Base-by-base conservation (phyloP, 495 filamentous ascomycete species). In the Lasiosphaeria hispida region DNA sequence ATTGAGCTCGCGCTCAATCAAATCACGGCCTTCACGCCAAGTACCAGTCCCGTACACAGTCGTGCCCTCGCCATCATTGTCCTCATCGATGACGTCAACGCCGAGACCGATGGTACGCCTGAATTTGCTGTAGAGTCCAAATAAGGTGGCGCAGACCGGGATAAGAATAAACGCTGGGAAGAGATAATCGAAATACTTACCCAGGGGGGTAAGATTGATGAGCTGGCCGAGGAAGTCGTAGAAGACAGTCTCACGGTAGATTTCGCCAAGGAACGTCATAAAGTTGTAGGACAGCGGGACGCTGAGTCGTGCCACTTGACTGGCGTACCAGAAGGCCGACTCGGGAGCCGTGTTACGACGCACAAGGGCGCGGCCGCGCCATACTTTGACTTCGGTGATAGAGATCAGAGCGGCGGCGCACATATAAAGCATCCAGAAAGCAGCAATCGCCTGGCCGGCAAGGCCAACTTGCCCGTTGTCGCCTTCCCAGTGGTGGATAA, bases 201-300 rank as follows among this genome's bases (percentile, higher is more conserved):
- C 91, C 1, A 97, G 77, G 2, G 86, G 84, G 3, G 91, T 97
- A 17, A 96, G 80, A 67, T 91, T 85, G 74, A 98, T 92, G 41
- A 88, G 81, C 58, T 83, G 70, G 17, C 94, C 94, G 3, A 98
- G 79, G 65, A 98, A 96, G 35, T 82, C 69, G 67, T 95, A 94
- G 73, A 96, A 98, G 0, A 87, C 83, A 8, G 91, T 96, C 38
- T 79, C 69, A 40, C 77, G 68, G 64, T 88, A 90, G 36, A 93
- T 74, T 18, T 74, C 80, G 7, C 87, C 85, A 15, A 96, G 69
- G 63, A 97, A 92, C 3, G 92, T 96, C 68, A 96, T 81, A 66
- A 98, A 97, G 71, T 98, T 97, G 80, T 95, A 97, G 15, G 90
- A 85, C 14, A 97, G 80, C 3, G 94, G 94, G 4, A 97, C 91